Base-by-base conservation (phyloP, 495 filamentous ascomycete genomes). In the Penicillium nucicola region DNA sequence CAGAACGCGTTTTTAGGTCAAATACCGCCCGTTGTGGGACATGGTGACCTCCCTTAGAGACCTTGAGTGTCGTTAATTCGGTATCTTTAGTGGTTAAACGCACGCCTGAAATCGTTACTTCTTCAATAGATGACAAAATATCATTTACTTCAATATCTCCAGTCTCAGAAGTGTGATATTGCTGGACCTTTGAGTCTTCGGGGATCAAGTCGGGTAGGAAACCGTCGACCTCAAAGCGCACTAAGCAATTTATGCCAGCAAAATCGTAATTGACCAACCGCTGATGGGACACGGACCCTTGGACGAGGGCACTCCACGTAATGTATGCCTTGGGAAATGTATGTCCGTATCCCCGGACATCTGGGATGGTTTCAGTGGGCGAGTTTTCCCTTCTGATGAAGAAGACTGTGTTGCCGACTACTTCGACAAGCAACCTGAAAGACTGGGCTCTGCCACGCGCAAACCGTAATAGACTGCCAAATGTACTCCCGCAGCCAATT, bases 321-420 rank as follows among this genome's bases (percentile, higher is more conserved):
- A 85, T 88, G 56, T 85, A 84, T 28, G 65, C 72, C 32, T 85
- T 81, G 5, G 82, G 76, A 58, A 88, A 88, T 1, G 79, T 76
- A 59, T 86, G 82, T 7, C 85, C 84, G 57, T 72, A 88, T 0
- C 84, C 86, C 5, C 47, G 44, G 3, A 88, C 66, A 43, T 69
- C 71, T 2, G 63, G 55, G 23, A 88, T 83, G 2, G 60, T 45
- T 46, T 81, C 64, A 0, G 59, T 77, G 0, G 83, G 82, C 1
- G 71, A 74, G 43, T 80, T 84, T 42, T 84, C 81, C 14, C 72
- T 69, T 18, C 84, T 78, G 31, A 83, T 57, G 37, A 89, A 75
- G 59, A 89, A 84, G 12, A 86, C 71, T 0, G 84, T 85, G 22
- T 77, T 70, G 9, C 79, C 81, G 33, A 87, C 55, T 5, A 72